phyloP scores from a whole-genome alignment of 2,329 filamentous ascomycete species.

The Arthrinium puccinioides region DNA sequence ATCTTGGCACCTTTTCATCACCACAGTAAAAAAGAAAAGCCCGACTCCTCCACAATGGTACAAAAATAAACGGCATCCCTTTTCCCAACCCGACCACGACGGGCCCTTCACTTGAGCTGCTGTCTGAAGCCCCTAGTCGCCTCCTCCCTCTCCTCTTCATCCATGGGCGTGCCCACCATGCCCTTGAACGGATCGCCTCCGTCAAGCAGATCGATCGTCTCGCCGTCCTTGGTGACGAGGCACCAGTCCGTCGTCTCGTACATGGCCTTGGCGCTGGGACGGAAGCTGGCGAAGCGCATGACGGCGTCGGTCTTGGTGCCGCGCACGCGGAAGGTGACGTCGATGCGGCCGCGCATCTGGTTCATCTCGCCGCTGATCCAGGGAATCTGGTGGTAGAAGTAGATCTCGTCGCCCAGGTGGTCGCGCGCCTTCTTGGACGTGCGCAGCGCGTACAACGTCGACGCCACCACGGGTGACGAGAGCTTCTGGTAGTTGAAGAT shows the following conservation, averaged over 20 bases:
- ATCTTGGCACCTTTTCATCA: constrained; percentile 7
- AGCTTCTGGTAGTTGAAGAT: constrained; percentile 99
- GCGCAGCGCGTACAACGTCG: constrained; percentile 85
- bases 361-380: constrained; percentile 88
- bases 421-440: constrained; percentile 69
- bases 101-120: constrained; percentile 26
- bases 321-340: constrained; percentile 81
- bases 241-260: constrained; percentile 93
- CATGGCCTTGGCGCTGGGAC: constrained; percentile 51
- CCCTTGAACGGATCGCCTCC: constrained; percentile 61
- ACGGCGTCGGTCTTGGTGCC: constrained; percentile 63
- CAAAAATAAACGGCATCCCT: not conserved
- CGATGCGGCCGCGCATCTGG: constrained; percentile 83
- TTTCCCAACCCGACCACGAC: not conserved
- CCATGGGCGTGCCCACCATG: constrained; percentile 34
- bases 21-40: not conserved
- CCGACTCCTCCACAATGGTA: not conserved
- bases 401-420: constrained; percentile 78
- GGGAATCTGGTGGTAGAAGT: constrained; percentile 70
- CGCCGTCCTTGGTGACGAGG: constrained; percentile 57
- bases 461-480: constrained; percentile 77
- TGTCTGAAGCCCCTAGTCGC: constrained; percentile 45
- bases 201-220: constrained; percentile 65
- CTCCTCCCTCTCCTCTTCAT: constrained; percentile 31
- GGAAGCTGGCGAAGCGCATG: constrained; percentile 74